A percentile compares a stretch with the other conserved stretches of the same genome.
Conservation (phyloP, 2,329 filamentous ascomycete species). For the Aureobasidium sp. region DNA sequence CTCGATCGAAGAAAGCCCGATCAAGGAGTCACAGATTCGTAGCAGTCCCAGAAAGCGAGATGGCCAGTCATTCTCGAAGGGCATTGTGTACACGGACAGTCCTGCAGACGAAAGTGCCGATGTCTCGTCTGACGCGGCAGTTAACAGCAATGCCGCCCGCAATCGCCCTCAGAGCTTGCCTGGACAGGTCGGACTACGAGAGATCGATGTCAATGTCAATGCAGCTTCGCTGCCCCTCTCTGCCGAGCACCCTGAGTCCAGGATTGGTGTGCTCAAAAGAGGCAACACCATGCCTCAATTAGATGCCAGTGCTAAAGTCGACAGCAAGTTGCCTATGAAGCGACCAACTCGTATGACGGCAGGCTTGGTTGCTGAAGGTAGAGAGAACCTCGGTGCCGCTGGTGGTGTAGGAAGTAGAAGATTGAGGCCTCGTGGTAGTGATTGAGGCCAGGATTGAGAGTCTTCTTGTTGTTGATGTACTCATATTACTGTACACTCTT, state of each 20-base stretch:
- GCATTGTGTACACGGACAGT: slow-evolving; percentile 28
- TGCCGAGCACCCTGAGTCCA: slow-evolving; percentile 19
- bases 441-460: slow-evolving; percentile 35
- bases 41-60: slow-evolving; percentile 25
- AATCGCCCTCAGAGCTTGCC: slow-evolving; percentile 25
- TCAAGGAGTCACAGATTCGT: slow-evolving; percentile 19
- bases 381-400: slow-evolving; percentile 33
- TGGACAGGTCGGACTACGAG: slow-evolving; percentile 31
- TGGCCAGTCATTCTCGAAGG: slow-evolving; percentile 26
- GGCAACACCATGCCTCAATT: slow-evolving; percentile 30
- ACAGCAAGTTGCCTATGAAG: slow-evolving; percentile 40
- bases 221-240: slow-evolving; percentile 20
- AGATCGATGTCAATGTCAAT: slow-evolving; percentile 43
- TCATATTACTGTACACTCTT: background rate
- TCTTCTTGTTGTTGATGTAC: background rate
- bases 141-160: slow-evolving; percentile 15
- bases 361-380: slow-evolving; percentile 28
- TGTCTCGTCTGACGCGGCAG: background rate
- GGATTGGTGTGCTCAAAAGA: slow-evolving; percentile 34
- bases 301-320: slow-evolving; percentile 21
- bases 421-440: slow-evolving; percentile 35
- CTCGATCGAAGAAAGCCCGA: slow-evolving; percentile 11
- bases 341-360: slow-evolving; percentile 36
- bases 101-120: slow-evolving; percentile 21
- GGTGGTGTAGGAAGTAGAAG: slow-evolving; percentile 36